A percentile compares a stretch with the other conserved stretches of the same genome.
Conservation (phyloP, 1,139 yeast species). For the Scheffersomyces quercinus region DNA sequence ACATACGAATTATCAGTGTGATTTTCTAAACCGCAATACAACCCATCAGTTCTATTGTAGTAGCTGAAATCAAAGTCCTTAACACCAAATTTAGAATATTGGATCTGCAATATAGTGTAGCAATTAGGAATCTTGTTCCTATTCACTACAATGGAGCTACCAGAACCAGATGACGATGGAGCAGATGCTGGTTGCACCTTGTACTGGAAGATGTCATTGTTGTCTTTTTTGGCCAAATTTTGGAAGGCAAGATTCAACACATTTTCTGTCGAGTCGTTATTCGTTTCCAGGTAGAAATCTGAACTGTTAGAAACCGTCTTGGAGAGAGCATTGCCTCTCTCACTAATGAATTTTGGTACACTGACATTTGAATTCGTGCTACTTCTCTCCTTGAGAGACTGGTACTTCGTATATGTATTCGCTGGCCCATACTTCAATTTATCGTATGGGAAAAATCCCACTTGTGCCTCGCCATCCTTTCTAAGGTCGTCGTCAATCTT, state of each 20-base stretch:
- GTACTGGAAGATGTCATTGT: conserved; percentile 25
- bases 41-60: conserved; percentile 63
- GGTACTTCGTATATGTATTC: conserved; percentile 49
- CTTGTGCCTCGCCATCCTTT: conserved; percentile 1
- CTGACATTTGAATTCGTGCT: conserved; percentile 15
- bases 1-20: conserved; percentile 81
- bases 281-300: not conserved
- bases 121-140: conserved; percentile 56
- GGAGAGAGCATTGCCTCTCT: conserved; percentile 36
- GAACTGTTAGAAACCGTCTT: conserved; percentile 14
- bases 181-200: conserved; percentile 10
- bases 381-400: conserved; percentile 35
- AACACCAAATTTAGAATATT: conserved; percentile 88
- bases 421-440: conserved; percentile 49
- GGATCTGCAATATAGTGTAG: conserved; percentile 71
- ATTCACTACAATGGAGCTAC: not conserved
- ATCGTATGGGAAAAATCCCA: conserved; percentile 47
- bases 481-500: conserved; percentile 18
- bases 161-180: conserved; percentile 5
- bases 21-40: conserved; percentile 83
- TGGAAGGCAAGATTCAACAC: not conserved
- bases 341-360: conserved; percentile 74
- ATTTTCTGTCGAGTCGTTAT: not conserved
- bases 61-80: conserved; percentile 90
- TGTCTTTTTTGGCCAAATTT: not conserved